Conservation (phyloP, 345 rosid species). For the Eucalyptus pumila region DNA sequence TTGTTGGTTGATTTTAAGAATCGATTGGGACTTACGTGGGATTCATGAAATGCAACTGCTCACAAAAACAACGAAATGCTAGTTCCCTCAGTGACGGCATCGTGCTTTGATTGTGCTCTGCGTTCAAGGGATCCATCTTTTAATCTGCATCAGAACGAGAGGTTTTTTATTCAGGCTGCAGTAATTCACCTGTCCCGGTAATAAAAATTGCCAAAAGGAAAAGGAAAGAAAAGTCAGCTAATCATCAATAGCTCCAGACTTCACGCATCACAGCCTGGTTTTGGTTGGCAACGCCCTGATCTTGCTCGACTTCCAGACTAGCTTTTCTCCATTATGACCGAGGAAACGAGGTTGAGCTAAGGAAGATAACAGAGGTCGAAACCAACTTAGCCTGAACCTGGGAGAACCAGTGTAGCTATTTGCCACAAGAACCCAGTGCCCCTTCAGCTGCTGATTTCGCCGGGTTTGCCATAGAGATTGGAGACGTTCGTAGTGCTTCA, state of each 20-base stretch:
- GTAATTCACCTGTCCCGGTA: background rate
- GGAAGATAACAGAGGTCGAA: slow-evolving; percentile 34
- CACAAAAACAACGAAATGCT: background rate
- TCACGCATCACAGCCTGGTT: background rate
- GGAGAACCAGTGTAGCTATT: background rate
- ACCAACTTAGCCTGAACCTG: background rate
- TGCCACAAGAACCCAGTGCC: background rate
- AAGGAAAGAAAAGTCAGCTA: background rate
- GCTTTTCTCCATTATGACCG: slow-evolving; percentile 30
- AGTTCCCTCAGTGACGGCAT: background rate
- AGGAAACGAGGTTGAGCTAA: slow-evolving; percentile 55
- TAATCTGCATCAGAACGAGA: background rate
- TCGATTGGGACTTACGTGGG: background rate
- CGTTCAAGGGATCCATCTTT: background rate
- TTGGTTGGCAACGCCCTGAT: slow-evolving; percentile 45
- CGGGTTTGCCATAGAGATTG: background rate
- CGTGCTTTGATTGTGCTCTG: background rate
- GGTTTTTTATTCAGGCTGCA: background rate
- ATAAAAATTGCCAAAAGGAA: background rate
- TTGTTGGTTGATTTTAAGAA: background rate
- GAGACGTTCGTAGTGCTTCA: background rate
- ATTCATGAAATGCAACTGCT: background rate
- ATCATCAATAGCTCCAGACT: background rate
- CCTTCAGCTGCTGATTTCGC: background rate
- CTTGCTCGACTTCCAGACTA: slow-evolving; percentile 41